Percentiles rank a stretch among this genome's conserved stretches.
These are phyloP conservation scores for thale cress (Arabidopsis thaliana) DNA, from an alignment of 345 rosid species.

Conservation along the genomic window TAIR10.1 NC_003071.7:8341501-8342000, in stretches of 20 bases:
- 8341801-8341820: not conserved
- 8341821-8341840: not conserved
- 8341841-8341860: no score
- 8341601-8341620: not conserved
- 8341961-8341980: not conserved
- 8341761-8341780: not conserved
- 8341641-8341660: not conserved
- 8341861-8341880: not conserved
- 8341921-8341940: not conserved
- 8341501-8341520: not conserved
- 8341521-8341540: not conserved
- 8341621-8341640: not conserved
- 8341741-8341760: not conserved
- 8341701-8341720: not conserved
- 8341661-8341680: not conserved
- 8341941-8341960: not conserved
- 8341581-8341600: not conserved
- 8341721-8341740: not conserved
- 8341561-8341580: not conserved
- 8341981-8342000: not conserved
- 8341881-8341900: not conserved
- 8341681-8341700: not conserved
- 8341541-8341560: not conserved
- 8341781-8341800: not conserved
- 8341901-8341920: not conserved